Evolutionary conservation across 2,329 filamentous ascomycete genomes (phyloP).

Genomic region (Neofusicoccum cordaticola): DNA sequence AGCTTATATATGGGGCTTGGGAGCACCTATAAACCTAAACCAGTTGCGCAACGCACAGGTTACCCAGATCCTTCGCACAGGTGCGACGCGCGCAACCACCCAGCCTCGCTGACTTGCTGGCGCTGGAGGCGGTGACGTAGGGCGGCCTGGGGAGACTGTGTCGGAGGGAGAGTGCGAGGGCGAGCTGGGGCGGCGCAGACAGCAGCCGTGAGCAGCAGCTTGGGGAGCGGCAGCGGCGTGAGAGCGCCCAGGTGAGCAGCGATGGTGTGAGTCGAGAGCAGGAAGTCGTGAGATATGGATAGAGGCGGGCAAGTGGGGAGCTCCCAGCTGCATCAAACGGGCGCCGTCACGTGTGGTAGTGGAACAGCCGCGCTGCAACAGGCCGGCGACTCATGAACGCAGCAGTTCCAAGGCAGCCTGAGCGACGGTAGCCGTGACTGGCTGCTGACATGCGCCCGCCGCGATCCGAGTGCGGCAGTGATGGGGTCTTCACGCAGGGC

Average conservation of each 20-base stretch:
- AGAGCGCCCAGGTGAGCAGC: not conserved
- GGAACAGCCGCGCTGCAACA: not conserved
- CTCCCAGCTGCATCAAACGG: not conserved
- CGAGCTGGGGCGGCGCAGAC: not conserved
- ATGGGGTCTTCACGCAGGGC: conserved; percentile 14
- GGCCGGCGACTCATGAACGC: conserved; percentile 1
- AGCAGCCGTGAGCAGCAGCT: not conserved
- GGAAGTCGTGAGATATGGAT: conserved; percentile 4
- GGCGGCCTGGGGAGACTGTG: not conserved
- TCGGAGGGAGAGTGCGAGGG: not conserved
- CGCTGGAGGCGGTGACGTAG: conserved; percentile 14
- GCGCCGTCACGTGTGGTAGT: conserved; percentile 1
- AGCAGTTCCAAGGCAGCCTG: not conserved
- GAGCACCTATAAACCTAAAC: not conserved
- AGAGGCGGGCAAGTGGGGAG: conserved; percentile 7
- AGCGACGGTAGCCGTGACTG: not conserved
- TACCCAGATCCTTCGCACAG: not conserved
- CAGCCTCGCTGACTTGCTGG: not conserved
- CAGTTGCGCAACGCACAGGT: not conserved
- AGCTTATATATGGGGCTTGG: not conserved
- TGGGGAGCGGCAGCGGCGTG: not conserved
- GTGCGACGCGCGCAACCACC: not conserved
- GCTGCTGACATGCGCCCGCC: not conserved
- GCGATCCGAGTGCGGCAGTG: not conserved
- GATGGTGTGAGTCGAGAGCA: not conserved